Evolutionary conservation across 306 rosid species (phyloP).

Genomic region (Lablab purpureus): DNA sequence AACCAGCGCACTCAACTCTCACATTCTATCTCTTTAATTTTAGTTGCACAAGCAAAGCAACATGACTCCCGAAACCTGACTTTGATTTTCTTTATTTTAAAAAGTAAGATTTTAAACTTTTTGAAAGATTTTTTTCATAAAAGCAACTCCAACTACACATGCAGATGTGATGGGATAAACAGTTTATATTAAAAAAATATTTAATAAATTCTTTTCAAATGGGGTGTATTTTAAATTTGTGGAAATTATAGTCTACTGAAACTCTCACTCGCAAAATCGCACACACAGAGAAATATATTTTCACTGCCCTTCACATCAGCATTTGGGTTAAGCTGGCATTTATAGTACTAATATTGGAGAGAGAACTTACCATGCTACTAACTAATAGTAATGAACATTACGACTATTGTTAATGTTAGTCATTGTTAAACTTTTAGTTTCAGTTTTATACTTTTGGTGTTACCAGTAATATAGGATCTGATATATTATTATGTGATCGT

Average conservation of each 20-base stretch:
- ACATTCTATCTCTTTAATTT: not conserved
- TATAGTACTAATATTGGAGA: too few relatives aligned
- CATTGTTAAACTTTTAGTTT: not conserved
- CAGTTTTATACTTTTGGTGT: not conserved
- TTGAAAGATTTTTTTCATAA: not conserved
- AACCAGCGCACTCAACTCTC: not conserved
- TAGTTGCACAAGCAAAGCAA: not conserved
- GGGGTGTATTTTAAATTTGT: not conserved
- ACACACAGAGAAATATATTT: not conserved
- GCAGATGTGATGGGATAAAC: not conserved
- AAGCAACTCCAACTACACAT: not conserved
- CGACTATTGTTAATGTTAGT: not conserved
- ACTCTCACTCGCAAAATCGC: not conserved
- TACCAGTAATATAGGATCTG: not conserved
- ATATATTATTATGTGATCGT: not conserved
- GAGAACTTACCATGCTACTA: too few relatives aligned
- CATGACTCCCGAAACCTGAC: not conserved
- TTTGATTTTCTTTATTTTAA: not conserved
- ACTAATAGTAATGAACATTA: too few relatives aligned
- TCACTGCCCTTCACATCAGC: not conserved
- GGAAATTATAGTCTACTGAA: not conserved
- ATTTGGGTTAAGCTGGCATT: too few relatives aligned
- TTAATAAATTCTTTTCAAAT: not conserved
- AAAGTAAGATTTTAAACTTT: not conserved
- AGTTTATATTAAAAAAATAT: not conserved